phyloP scores from a whole-genome alignment of 805 yeast genomes.

The Kuraishia floccosa region DNA sequence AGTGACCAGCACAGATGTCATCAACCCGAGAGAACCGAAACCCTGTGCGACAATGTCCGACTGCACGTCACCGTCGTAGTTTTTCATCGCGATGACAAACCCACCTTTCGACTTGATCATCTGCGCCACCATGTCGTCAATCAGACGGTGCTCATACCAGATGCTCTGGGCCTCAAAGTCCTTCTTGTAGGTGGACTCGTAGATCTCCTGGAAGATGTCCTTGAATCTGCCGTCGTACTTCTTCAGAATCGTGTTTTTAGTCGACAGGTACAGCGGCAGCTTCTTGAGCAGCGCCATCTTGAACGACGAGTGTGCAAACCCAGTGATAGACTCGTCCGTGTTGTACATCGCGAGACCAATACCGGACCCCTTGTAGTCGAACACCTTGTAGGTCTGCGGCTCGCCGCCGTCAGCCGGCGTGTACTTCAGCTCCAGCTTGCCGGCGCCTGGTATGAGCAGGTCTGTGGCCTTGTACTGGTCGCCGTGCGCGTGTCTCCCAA shows the following conservation, averaged over 20 bases:
- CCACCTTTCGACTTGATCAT: slow-evolving; percentile 96
- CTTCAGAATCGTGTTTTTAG: slow-evolving; percentile 92
- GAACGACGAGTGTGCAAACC: slow-evolving; percentile 91
- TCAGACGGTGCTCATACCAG: slow-evolving; percentile 94
- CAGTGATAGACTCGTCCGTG: slow-evolving; percentile 82
- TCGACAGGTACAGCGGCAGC: slow-evolving; percentile 74
- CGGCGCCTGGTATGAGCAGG: slow-evolving; percentile 67
- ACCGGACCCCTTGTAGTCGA: slow-evolving; percentile 58
- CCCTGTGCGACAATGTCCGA: slow-evolving; percentile 97
- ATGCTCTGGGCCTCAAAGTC: slow-evolving; percentile 72
- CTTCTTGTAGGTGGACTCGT: slow-evolving; percentile 54
- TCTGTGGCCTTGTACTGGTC: slow-evolving; percentile 96
- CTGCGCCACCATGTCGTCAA: slow-evolving; percentile 98
- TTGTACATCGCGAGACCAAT: slow-evolving; percentile 93
- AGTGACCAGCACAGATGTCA: slow-evolving; percentile 96
- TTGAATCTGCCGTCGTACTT: slow-evolving; percentile 92
- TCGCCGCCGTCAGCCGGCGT: slow-evolving; percentile 58
- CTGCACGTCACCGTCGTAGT: slow-evolving; percentile 97
- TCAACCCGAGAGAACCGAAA: slow-evolving; percentile 90
- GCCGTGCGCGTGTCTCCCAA: slow-evolving; percentile 96
- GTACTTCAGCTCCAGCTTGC: slow-evolving; percentile 67
- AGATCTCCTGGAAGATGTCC: slow-evolving; percentile 80
- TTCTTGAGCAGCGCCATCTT: slow-evolving; percentile 72
- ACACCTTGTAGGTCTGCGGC: slow-evolving; percentile 47
- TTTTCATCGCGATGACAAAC: slow-evolving; percentile 89